Percentiles rank a stretch among this genome's conserved stretches.
Conservation (phyloP, 192 early-diverging fungal genomes). For the Haplosporangium gracile region DNA sequence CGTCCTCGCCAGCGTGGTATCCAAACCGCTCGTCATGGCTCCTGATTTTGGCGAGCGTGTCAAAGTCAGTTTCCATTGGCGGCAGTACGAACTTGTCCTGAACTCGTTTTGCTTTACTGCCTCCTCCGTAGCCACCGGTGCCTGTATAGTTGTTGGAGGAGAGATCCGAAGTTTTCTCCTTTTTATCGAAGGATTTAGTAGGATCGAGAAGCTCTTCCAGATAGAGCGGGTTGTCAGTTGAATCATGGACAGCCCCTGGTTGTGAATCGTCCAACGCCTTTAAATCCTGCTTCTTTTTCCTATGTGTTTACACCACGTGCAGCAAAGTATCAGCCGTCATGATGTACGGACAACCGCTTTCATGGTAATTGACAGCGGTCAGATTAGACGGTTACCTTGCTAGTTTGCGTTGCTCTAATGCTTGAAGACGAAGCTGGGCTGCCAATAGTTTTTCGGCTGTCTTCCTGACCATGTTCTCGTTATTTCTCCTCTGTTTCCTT, state of each 20-base stretch:
- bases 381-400: constrained; percentile 42
- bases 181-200: background rate
- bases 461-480: constrained; percentile 68
- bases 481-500: constrained; percentile 55
- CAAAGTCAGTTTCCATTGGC: constrained; percentile 55
- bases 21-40: constrained; percentile 52
- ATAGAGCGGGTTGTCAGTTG: constrained; percentile 25
- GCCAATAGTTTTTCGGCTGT: constrained; percentile 89
- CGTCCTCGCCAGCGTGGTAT: constrained; percentile 30
- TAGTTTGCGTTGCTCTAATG: constrained; percentile 63
- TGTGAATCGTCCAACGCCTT: constrained; percentile 14
- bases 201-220: constrained; percentile 10
- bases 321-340: background rate
- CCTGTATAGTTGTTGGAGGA: background rate
- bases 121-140: background rate
- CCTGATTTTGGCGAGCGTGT: constrained; percentile 48
- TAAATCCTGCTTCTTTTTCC: constrained; percentile 56
- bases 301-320: background rate
- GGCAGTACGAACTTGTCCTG: constrained; percentile 73
- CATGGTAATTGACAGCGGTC: too few species aligned
- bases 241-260: constrained; percentile 32
- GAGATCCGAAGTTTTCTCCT: background rate
- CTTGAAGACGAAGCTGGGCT: constrained; percentile 81
- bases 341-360: background rate
- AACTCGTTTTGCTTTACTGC: constrained; percentile 46